phyloP scores from a whole-genome alignment of 2,329 filamentous ascomycete species.

The Didymella lethalis region DNA sequence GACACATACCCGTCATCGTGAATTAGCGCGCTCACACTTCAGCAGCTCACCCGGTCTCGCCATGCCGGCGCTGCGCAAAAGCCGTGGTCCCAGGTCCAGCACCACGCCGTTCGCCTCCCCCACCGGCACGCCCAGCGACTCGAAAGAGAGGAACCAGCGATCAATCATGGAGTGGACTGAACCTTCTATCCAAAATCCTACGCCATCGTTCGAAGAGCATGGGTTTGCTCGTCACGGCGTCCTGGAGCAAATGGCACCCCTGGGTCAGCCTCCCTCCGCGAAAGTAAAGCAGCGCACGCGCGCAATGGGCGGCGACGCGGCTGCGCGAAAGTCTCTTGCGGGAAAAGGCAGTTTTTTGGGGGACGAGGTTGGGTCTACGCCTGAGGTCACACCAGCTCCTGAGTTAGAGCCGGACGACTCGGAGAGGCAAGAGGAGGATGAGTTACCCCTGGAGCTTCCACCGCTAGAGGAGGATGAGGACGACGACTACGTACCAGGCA shows the following conservation, averaged over 20 bases:
- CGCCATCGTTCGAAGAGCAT: conserved; percentile 78
- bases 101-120: conserved; percentile 49
- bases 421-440: conserved; percentile 50
- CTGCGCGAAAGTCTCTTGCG: conserved; percentile 51
- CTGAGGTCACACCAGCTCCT: conserved; percentile 54
- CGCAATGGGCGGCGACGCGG: conserved; percentile 48
- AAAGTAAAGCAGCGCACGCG: conserved; percentile 66
- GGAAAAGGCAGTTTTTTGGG: conserved; percentile 53
- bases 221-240: conserved; percentile 78
- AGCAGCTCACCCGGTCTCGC: conserved; percentile 39
- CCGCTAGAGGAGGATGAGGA: conserved; percentile 56
- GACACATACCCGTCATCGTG: conserved; percentile 17
- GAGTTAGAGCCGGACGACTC: conserved; percentile 52
- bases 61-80: conserved; percentile 51
- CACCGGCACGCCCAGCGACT: conserved; percentile 40
- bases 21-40: conserved; percentile 43
- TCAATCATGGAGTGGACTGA: conserved; percentile 63
- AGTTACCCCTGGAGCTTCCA: conserved; percentile 40
- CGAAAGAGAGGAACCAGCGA: conserved; percentile 48
- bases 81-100: conserved; percentile 43
- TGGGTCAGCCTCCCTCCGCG: conserved; percentile 74
- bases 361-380: conserved; percentile 56
- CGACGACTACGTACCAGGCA: conserved; percentile 55
- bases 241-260: conserved; percentile 81
- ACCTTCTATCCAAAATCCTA: conserved; percentile 61